Base-by-base conservation (phyloP, 1,139 yeast genomes). In the Yamadazyma dushanensis region DNA sequence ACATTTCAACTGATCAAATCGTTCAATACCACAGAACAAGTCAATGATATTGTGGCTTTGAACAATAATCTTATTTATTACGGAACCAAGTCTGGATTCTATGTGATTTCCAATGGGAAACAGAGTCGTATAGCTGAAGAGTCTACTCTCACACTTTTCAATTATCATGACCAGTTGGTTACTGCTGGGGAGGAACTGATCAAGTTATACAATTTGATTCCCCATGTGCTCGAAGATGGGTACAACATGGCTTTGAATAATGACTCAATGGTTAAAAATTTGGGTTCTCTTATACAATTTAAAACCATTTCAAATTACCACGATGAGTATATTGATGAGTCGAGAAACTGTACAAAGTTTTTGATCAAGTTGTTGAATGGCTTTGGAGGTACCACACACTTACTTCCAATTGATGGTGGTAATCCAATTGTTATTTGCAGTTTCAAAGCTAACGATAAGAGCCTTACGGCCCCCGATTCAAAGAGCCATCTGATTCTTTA, bases 341-440 rank as follows among this genome's bases (percentile, higher is more conserved):
- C 94, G 6, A 76, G 97, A 41, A 77, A 83, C 31, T 92, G 98
- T 64, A 96, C 97, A 0, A 80, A 82, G 30, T 86, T 73, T 47
- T 60, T 92, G 40, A 72, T 79, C 24, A 74, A 77, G 39, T 60
- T 90, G 19, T 69, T 89, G 36, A 72, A 76, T 32, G 74, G 69
- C 27, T 68, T 86, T 43, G 97, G 97, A 3, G 96, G 96, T 1
- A 59, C 59, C 9, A 75, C 95, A 0, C 75, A 78, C 43, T 59
- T 89, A 19, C 55, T 90, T 15, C 89, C 96, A 0, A 87, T 88
- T 3, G 71, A 74, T 9, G 68, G 83, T 49, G 82, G 83, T 8
- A 90, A 88, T 52, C 97, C 98, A 0, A 78, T 89, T 3, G 92
- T 92, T 0, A 81, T 78, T 50, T 90, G 92, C 0, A 64, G 69